phyloP scores from a whole-genome alignment of 352 stramenopile genomes.

The Pythium aphanidermatum region DNA sequence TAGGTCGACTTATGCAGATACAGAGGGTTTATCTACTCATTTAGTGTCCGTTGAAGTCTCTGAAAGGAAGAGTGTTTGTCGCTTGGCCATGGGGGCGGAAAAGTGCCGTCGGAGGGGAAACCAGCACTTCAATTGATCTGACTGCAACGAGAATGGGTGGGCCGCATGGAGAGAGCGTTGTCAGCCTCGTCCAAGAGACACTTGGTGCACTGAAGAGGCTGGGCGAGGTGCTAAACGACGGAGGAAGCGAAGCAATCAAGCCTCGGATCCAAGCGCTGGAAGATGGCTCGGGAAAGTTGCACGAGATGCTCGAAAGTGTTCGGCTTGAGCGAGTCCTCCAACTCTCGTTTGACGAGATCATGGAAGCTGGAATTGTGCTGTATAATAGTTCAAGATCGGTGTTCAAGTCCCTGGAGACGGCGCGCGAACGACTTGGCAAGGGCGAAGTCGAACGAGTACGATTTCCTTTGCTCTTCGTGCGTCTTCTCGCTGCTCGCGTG shows the following conservation, averaged over 20 bases:
- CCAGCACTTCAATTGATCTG: too few relatives aligned
- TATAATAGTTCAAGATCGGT: conserved; percentile 57
- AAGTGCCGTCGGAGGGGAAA: too few relatives aligned
- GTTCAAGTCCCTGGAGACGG: conserved; percentile 30
- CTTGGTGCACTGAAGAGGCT: conserved; percentile 5
- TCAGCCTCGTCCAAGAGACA: conserved; percentile 3
- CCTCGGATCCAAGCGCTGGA: neutral
- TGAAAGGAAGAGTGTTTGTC: too few relatives aligned
- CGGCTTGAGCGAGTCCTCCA: conserved; percentile 23
- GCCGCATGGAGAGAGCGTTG: neutral
- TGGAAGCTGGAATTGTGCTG: conserved; percentile 55
- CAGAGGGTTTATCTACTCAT: too few relatives aligned
- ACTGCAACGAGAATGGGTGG: conserved; percentile 6
- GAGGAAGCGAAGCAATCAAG: neutral
- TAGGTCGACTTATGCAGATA: too few relatives aligned
- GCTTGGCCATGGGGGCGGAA: too few relatives aligned
- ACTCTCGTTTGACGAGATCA: conserved; percentile 28
- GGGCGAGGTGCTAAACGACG: neutral
- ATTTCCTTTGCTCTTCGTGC: conserved; percentile 28
- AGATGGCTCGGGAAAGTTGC: conserved; percentile 21
- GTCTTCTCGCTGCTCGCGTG: conserved; percentile 55
- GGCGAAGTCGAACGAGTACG: neutral
- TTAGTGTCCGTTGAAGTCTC: too few relatives aligned
- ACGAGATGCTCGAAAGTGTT: conserved; percentile 19
- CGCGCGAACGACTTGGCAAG: conserved; percentile 5